Evolutionary conservation across 2,329 filamentous ascomycete genomes (phyloP), one percentile per base, ranked within the genome.

Genomic region (Cladosporium sp.): DNA sequence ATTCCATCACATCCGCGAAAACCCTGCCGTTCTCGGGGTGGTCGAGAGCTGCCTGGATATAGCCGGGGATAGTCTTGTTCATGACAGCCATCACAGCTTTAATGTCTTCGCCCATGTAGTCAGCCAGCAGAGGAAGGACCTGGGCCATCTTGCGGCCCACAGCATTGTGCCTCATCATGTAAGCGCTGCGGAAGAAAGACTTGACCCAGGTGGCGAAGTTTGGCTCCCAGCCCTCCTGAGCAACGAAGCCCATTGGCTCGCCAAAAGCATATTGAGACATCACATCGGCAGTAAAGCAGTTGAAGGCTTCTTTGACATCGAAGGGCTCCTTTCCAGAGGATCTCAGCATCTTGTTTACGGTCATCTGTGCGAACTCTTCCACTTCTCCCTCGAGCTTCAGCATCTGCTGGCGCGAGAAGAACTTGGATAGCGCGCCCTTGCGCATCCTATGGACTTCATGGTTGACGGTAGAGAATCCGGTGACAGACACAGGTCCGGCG

Each of bases 201-300:
- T 55, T 55, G 15, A 55, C 52, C 52, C 52, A 55, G 15, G 52
- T 55, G 3, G 52, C 52, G 19, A 55, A 55, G 28, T 55, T 55
- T 6, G 28, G 28, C 32, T 55, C 52, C 52, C 52, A 55, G 19
- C 52, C 40, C 19, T 83, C 77, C 7, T 71, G 63, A 15, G 74
- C 73, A 0, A 83, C 61, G 61, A 79, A 78, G 2, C 81, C 80
- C 60, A 83, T 83, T 0, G 80, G 65, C n/a, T 75, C 64, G 7
- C 81, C 82, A 42, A 83, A 79, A 0, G 78, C 78, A 4, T 85
- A 66, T 39, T 77, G 75, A 24, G 76, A 80, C 61, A 85, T 82
- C 34, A 83, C 76, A 58, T 85, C 83, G 3, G 84, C 69, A 0
- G 81, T 81, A 54, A 84, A 78, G 69, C 75, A 83, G 40, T 81